Conservation (phyloP, 2,329 filamentous ascomycete species). For the Cytospora piceae region DNA sequence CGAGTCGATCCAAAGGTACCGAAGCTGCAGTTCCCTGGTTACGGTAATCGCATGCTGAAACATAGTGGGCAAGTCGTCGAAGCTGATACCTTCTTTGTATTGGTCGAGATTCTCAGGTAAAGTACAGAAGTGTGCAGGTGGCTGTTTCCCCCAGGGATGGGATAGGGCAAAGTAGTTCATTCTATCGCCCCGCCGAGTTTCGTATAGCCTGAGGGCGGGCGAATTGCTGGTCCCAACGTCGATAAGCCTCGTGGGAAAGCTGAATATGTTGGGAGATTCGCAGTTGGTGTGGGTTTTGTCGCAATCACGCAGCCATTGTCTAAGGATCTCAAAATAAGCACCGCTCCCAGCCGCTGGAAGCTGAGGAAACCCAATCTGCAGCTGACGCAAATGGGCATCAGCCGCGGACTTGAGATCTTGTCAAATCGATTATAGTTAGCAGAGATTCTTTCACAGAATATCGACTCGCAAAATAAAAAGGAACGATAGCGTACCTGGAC, state of each 20-base stretch:
- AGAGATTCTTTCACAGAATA: no score
- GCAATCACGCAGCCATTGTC: slow-evolving; percentile 27
- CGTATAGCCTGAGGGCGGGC: slow-evolving; percentile 17
- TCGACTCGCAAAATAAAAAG: no score
- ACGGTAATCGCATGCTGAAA: slow-evolving; percentile 19
- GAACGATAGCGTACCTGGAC: no score
- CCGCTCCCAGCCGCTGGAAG: slow-evolving; percentile 18
- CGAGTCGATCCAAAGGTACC: slow-evolving; percentile 27
- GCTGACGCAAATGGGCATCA: not conserved
- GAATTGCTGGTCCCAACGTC: not conserved
- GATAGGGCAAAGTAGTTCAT: slow-evolving; percentile 32
- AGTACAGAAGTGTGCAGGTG: slow-evolving; percentile 17
- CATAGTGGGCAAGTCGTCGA: not conserved
- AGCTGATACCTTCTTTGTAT: not conserved
- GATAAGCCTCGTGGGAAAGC: slow-evolving; percentile 30
- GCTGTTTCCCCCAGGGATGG: slow-evolving; percentile 30
- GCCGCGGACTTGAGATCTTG: no score
- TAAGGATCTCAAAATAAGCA: slow-evolving; percentile 28
- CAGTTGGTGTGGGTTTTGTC: slow-evolving; percentile 14
- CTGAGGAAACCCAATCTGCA: slow-evolving; percentile 24
- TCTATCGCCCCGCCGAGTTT: slow-evolving; percentile 10
- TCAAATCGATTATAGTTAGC: no score
- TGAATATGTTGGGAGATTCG: not conserved
- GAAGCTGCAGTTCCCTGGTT: slow-evolving; percentile 1
- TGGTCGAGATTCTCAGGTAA: not conserved